These are phyloP conservation scores for Ceratocystis destructans DNA, from an alignment of 2,329 filamentous ascomycete genomes.

Conservation along the genomic window DNA sequence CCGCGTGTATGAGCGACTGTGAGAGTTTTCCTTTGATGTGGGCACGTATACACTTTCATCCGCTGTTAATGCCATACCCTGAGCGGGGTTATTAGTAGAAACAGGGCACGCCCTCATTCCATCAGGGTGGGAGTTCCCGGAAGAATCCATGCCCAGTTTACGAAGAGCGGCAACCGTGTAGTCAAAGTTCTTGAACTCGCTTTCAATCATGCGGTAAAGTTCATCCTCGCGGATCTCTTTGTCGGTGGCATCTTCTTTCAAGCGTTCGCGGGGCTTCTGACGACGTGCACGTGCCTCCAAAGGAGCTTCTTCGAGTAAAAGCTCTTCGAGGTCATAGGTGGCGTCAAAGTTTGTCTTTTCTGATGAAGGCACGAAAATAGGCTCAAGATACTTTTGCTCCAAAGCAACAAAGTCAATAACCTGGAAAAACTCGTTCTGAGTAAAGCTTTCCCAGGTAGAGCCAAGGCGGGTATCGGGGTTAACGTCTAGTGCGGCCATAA, in stretches of 20 bases:
- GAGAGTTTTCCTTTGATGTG: slow-evolving; percentile 21
- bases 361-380: slow-evolving; percentile 82
- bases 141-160: slow-evolving; percentile 15
- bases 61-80: slow-evolving; percentile 34
- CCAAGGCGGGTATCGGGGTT: slow-evolving; percentile 73
- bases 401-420: slow-evolving; percentile 71
- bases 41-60: slow-evolving; percentile 35
- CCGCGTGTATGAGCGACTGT: slow-evolving; percentile 18
- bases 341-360: slow-evolving; percentile 99
- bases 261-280: slow-evolving; percentile 80
- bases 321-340: slow-evolving; percentile 90
- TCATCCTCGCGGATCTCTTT: slow-evolving; percentile 93
- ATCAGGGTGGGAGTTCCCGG: background rate
- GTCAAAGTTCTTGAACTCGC: slow-evolving; percentile 86
- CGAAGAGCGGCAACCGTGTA: slow-evolving; percentile 63
- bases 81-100: background rate
- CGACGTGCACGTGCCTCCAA: slow-evolving; percentile 81
- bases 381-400: slow-evolving; percentile 75
- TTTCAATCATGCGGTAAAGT: slow-evolving; percentile 86
- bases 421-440: slow-evolving; percentile 77
- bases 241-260: slow-evolving; percentile 88
- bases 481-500: slow-evolving; percentile 67
- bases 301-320: slow-evolving; percentile 86
- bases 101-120: background rate
- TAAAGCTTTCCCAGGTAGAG: slow-evolving; percentile 74